Evolutionary conservation across 192 early-diverging fungal genomes (phyloP).

Genomic region (Podila horticola): DNA sequence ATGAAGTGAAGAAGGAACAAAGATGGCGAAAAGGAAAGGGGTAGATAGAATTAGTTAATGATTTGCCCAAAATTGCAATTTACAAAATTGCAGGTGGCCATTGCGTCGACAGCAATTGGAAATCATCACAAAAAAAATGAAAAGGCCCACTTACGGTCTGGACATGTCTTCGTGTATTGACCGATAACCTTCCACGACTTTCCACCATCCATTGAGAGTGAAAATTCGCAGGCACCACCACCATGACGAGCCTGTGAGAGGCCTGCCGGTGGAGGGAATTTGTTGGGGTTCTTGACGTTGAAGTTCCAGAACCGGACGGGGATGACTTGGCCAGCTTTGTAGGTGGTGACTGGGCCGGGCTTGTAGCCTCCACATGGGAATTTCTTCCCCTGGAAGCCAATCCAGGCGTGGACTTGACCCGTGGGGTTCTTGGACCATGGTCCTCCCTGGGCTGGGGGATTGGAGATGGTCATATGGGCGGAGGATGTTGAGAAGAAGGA

Average conservation of each 20-base stretch:
- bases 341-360: constrained; percentile 43
- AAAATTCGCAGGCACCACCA: constrained; percentile 19
- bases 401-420: constrained; percentile 13
- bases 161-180: constrained; percentile 37
- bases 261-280: constrained; percentile 22
- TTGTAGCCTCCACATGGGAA: constrained; percentile 26
- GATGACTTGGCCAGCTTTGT: constrained; percentile 23
- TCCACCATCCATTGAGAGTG: constrained; percentile 58
- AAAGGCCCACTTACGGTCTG: neutral
- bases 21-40: neutral
- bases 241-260: constrained; percentile 46
- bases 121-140: no score
- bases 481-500: constrained; percentile 7
- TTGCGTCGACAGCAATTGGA: no score
- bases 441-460: constrained; percentile 21
- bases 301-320: constrained; percentile 25
- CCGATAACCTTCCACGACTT: constrained; percentile 55
- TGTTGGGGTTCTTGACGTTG: constrained; percentile 21
- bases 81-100: no score
- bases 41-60: no score
- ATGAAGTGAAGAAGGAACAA: neutral
- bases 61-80: no score
- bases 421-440: constrained; percentile 12
- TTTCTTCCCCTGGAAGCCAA: constrained; percentile 11
- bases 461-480: constrained; percentile 25